Base-by-base conservation (phyloP, 768 basidiomycete genomes). In the Rhodotorula kratochvilovae region DNA sequence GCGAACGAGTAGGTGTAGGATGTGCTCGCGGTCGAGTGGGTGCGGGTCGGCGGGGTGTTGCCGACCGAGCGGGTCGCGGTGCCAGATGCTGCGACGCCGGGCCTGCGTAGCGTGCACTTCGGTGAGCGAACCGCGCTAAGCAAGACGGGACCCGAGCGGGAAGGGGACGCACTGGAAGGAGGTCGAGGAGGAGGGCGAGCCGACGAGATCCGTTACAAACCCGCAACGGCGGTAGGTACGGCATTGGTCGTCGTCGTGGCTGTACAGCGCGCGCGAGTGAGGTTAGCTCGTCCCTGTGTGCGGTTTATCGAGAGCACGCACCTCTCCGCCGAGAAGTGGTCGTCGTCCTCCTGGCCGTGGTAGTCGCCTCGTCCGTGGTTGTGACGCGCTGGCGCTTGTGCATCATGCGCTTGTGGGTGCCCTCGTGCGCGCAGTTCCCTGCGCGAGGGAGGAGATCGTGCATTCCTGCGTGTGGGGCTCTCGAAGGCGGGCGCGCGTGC, bases 1-100 rank as follows among this genome's bases (percentile, higher is more conserved):
- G 70, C 70, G 70, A 71, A 71, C 11, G 70, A 62, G 45, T 5
- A 42, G 25, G 42, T 16, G 45, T 43, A 35, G 31, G 66, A 62
- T 33, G 8, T n/a, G 39, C 42, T 45, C 35, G 64, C 17, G 29
- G 1, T 50, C 36, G 61, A 27, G 33, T 35, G 48, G 11, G 39
- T 35, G 25, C 42, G 39, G 3, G 70, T 63, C 0, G 70, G 70
- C 5, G 70, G 70, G 27, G 64, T 42, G 43, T 66, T 59, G 1
- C 27, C 56, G 48, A 51, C 65, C 8, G 23, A 7, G 7, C 16
- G 4, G 3, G 65, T 66, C 0, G 65, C 65, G 0, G 48, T 58
- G 1, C 65, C 65, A 5, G 46, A 19, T 7, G 65, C 65, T 10
- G 57, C 56, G 45, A 46, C 57, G 25, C 65, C 65, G 4, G 57